Base-by-base conservation (phyloP, 2,329 filamentous ascomycete genomes). In the Neofusicoccum umdonicola region DNA sequence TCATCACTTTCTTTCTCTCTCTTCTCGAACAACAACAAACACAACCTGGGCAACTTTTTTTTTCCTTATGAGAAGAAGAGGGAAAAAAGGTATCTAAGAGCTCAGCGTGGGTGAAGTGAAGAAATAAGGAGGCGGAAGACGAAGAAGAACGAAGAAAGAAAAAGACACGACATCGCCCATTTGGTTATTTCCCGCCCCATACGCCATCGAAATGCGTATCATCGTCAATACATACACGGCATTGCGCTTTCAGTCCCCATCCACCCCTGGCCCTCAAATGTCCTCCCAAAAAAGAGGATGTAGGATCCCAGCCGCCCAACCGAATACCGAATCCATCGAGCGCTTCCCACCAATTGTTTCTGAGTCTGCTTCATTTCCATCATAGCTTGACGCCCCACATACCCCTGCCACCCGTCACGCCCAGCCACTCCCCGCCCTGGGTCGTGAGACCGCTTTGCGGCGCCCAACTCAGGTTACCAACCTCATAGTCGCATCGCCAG, bases 401-500 rank as follows among this genome's bases (percentile, higher is more conserved):
- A 4, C 92, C 91, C 66, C 91, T 83, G 19, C 92, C 92, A 17
- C 90, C 91, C 71, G 89, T 90, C 2, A 95, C 90, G 50, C 92
- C 92, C 6, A 96, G 80, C 92, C 92, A 96, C 70, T 96, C 92
- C 19, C 90, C 90, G 15, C 85, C 86, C 65, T 93, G 90, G 17
- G 81, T 82, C 35, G 84, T 89, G 64, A 89, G 79, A 22, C 88
- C 80, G 67, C 84, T 87, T 67, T 89, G 88, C 37, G 92, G 92
- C 35, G 91, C 90, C 91, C 92, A 96, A 68, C 90, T 91, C 13
- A 96, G 82, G 74, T 96, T 96, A 45, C 88, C 89, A 57, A 96
- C 88, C 77, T 96, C 92, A 71, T 94, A 94, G 68, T 95, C 92
- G 75, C 91, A 94, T 74, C 89, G 85, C 92, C 92, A 96, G 73